Percentiles rank a stretch among this genome's conserved stretches.
Conservation (phyloP, 2,329 filamentous ascomycete genomes). For the Aspergillus sp. region DNA sequence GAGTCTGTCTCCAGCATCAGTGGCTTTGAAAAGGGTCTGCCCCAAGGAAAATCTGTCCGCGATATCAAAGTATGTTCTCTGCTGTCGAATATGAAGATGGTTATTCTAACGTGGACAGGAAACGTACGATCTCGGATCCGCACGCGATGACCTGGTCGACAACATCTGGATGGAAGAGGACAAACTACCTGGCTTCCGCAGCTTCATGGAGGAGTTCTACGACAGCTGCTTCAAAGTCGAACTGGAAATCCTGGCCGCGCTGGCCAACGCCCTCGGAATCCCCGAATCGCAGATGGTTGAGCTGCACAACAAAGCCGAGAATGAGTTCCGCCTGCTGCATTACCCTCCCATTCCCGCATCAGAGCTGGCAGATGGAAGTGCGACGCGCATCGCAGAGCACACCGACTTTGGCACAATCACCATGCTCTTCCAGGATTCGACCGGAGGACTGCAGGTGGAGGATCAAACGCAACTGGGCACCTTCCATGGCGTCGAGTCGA, state of each 20-base stretch:
- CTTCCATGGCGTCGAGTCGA: conserved; percentile 10
- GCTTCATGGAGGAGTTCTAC: conserved; percentile 32
- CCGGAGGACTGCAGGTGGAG: conserved; percentile 17
- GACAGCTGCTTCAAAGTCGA: conserved; percentile 39
- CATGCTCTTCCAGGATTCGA: conserved; percentile 46
- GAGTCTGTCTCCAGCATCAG: conserved; percentile 22
- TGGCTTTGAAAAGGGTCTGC: conserved; percentile 15
- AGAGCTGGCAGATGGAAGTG: conserved; percentile 35
- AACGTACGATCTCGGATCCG: conserved; percentile 45
- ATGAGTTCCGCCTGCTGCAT: conserved; percentile 57
- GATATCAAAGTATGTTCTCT: conserved; percentile 15
- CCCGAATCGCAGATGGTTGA: conserved; percentile 35
- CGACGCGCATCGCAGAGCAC: conserved; percentile 47
- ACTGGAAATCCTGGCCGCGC: conserved; percentile 37
- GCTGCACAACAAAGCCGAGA: conserved; percentile 50
- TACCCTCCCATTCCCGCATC: conserved; percentile 47
- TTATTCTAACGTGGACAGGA: conserved; percentile 17
- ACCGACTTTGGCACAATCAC: conserved; percentile 50
- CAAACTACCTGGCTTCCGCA: conserved; percentile 40
- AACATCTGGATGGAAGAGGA: conserved; percentile 48
- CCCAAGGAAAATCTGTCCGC: conserved; percentile 11
- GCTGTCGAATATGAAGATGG: neutral
- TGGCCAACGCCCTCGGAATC: conserved; percentile 44
- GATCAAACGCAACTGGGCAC: conserved; percentile 10
- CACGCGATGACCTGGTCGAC: conserved; percentile 31